Percentiles rank a stretch among this genome's conserved stretches.
These are phyloP conservation scores for Leccinellum luteum DNA, from an alignment of 768 basidiomycete species.

Conservation along the genomic window DNA sequence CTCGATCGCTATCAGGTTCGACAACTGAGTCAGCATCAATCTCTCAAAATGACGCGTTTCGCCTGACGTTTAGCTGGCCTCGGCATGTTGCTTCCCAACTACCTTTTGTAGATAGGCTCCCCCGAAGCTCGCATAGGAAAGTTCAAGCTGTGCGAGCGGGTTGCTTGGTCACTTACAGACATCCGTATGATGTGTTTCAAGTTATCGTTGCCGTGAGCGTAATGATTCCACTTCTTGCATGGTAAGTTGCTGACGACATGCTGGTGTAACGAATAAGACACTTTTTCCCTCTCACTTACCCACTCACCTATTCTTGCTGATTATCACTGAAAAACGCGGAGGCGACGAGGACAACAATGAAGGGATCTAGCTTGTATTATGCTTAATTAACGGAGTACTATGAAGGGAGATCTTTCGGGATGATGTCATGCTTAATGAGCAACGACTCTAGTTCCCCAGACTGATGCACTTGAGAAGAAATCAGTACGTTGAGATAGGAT, in stretches of 20 bases:
- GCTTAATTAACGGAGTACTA: neutral
- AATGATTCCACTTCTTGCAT: neutral
- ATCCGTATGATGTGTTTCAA: no score
- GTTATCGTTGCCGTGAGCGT: no score
- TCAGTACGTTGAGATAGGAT: neutral
- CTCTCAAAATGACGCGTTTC: no score
- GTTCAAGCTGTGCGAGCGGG: neutral
- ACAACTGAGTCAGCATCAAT: no score
- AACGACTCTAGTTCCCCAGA: constrained; percentile 88
- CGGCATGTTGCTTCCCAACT: no score
- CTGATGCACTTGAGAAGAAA: constrained; percentile 78
- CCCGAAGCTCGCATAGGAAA: neutral
- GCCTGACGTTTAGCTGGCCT: no score
- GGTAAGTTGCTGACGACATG: neutral
- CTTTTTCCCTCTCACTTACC: no score
- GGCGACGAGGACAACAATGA: neutral
- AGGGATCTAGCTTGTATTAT: neutral
- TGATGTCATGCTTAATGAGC: constrained; percentile 66
- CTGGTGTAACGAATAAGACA: neutral
- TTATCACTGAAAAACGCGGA: neutral
- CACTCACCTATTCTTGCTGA: no score
- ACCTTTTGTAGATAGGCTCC: no score
- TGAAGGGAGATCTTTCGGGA: constrained; percentile 36
- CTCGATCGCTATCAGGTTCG: no score
- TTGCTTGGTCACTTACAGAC: neutral